Evolutionary conservation across 1,139 yeast species (phyloP), one percentile per base, ranked within the genome.

Genomic region (Yamadazyma trypodendri): DNA sequence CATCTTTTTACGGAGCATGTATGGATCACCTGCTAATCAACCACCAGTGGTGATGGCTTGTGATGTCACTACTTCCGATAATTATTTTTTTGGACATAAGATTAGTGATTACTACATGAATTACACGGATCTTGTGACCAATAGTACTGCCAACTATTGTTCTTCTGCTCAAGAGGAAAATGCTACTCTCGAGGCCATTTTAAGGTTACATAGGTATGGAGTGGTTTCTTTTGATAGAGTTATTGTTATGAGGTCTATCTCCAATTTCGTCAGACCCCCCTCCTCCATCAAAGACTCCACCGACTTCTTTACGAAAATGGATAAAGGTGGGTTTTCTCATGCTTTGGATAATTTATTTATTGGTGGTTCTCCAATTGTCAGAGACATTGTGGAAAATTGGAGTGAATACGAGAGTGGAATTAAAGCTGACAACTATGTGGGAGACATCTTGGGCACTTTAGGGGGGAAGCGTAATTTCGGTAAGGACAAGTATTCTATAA

Each of bases 161-260:
- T 56, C 81, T 24, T 76, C 84, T 34, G 84, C 83, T 38, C 84
- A 79, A 58, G 87, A 81, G 58, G 86, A 81, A 55, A 77, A 79
- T 52, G 86, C 86, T 24, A 68, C 82, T 10, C 70, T 80, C 51
- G 84, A 80, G 55, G 78, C 80, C 3, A 59, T 80, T 42, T 54
- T 76, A 30, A 74, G 87, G 61, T 68, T 75, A 52, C 75, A 77
- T 45, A 64, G 62, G 45, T 64, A 63, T 49, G 84, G 82, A 14
- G 64, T 79, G 44, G 77, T 75, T 36, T 82, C 78, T 54, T 80
- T 60, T 55, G 64, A 70, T 44, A 71, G 85, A 59, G 65, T 81
- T 42, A 77, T 80, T 22, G 66, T 79, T 21, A 66, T 79, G 79
- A 75, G 86, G 65, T 68, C 84, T 20, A 77, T 78, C 48, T 77